These are phyloP conservation scores for Mariannaea sp. DNA, from an alignment of 2,329 filamentous ascomycete species.

Conservation along the genomic window DNA sequence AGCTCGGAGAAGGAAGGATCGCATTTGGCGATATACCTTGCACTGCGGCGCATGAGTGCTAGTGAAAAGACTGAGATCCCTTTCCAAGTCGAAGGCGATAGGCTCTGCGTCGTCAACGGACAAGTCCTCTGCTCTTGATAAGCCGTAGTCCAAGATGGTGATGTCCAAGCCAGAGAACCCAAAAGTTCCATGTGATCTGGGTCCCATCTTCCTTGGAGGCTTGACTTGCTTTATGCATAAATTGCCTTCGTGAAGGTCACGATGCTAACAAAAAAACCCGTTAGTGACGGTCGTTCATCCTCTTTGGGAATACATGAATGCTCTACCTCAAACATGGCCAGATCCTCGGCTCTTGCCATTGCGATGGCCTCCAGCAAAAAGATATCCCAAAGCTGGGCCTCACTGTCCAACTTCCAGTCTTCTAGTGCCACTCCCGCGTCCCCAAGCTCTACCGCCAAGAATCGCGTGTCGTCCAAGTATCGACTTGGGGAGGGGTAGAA, in stretches of 20 bases:
- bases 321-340: constrained; percentile 63
- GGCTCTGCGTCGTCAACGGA: constrained; percentile 43
- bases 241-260: constrained; percentile 69
- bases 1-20: constrained; percentile 59
- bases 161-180: constrained; percentile 66
- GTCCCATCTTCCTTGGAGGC: constrained; percentile 40
- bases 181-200: constrained; percentile 48
- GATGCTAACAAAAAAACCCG: constrained; percentile 59
- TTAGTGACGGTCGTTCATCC: constrained; percentile 14
- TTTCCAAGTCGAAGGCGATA: constrained; percentile 63
- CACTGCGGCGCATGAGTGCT: constrained; percentile 65
- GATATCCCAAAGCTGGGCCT: constrained; percentile 65
- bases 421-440: constrained; percentile 66
- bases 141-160: constrained; percentile 68
- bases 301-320: neutral
- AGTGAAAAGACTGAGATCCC: constrained; percentile 63
- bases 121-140: constrained; percentile 61
- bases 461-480: constrained; percentile 62
- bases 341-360: constrained; percentile 61
- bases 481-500: constrained; percentile 66
- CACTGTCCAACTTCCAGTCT: constrained; percentile 55
- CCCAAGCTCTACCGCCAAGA: constrained; percentile 66
- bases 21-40: constrained; percentile 65
- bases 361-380: constrained; percentile 65
- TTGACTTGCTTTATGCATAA: constrained; percentile 58